phyloP scores from a whole-genome alignment of 208 protist species.

The Acanthamoeba healyi region DNA sequence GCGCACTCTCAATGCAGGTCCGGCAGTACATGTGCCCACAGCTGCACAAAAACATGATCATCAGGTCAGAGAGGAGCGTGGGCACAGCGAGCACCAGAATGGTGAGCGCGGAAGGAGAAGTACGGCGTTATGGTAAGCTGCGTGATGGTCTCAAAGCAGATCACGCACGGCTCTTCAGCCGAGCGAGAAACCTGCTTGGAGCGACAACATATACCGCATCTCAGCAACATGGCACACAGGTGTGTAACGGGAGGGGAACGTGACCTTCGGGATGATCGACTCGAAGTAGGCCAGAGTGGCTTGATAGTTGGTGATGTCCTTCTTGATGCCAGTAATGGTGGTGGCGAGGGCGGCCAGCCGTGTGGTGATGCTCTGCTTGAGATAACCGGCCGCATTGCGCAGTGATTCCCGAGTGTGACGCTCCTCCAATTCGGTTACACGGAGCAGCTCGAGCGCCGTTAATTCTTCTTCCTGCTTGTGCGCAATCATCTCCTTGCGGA shows the following conservation, averaged over 20 bases:
- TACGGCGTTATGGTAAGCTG: constrained; percentile 1
- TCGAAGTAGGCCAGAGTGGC: constrained; percentile 9
- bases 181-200: background rate
- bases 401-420: background rate
- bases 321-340: background rate
- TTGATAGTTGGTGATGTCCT: background rate
- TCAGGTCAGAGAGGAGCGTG: background rate
- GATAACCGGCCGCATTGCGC: background rate
- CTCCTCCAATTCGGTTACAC: background rate
- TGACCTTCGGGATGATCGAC: background rate
- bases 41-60: background rate
- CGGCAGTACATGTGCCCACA: constrained; percentile 20
- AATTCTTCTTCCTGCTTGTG: background rate
- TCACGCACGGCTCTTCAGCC: constrained; percentile 31
- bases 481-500: constrained; percentile 27
- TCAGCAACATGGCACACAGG: background rate
- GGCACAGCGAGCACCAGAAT: background rate
- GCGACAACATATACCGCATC: too few species aligned
- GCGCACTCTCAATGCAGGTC: background rate
- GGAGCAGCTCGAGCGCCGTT: background rate
- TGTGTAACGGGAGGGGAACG: background rate
- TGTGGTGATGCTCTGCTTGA: background rate
- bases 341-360: background rate
- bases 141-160: constrained; percentile 73
- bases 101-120: background rate